These are phyloP conservation scores for Calonectria pteridis DNA, from an alignment of 2,329 filamentous ascomycete genomes.

Conservation along the genomic window DNA sequence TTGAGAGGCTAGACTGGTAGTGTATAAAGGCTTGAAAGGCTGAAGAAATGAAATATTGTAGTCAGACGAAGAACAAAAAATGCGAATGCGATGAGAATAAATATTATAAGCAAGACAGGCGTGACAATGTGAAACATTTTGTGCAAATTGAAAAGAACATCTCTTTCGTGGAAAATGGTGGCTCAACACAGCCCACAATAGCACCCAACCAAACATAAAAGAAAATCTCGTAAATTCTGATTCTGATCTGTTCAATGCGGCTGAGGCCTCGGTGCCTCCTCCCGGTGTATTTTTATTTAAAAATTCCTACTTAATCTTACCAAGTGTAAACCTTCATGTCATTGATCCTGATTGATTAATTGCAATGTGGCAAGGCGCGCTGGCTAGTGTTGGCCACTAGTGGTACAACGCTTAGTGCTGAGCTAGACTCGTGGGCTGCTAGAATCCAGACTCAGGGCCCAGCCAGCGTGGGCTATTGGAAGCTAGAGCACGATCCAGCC, in stretches of 20 bases:
- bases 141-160: no score
- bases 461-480: not conserved
- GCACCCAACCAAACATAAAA: no score
- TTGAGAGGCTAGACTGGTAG: not conserved
- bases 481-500: not conserved
- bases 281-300: not conserved
- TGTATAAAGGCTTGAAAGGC: not conserved
- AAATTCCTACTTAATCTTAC: not conserved
- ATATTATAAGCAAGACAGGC: rapidly evolving
- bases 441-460: not conserved
- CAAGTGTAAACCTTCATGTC: not conserved
- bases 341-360: not conserved
- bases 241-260: not conserved
- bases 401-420: not conserved
- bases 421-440: not conserved
- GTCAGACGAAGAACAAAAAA: not conserved
- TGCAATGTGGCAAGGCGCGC: not conserved
- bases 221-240: no score
- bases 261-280: not conserved
- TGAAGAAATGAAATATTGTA: not conserved
- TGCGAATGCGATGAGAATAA: not conserved
- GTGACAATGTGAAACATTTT: not conserved
- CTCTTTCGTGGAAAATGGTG: not conserved
- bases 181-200: no score
- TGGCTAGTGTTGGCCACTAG: not conserved